These are phyloP conservation scores for Neocatenulostroma microsporum DNA, from an alignment of 2,329 filamentous ascomycete genomes.

Conservation along the genomic window DNA sequence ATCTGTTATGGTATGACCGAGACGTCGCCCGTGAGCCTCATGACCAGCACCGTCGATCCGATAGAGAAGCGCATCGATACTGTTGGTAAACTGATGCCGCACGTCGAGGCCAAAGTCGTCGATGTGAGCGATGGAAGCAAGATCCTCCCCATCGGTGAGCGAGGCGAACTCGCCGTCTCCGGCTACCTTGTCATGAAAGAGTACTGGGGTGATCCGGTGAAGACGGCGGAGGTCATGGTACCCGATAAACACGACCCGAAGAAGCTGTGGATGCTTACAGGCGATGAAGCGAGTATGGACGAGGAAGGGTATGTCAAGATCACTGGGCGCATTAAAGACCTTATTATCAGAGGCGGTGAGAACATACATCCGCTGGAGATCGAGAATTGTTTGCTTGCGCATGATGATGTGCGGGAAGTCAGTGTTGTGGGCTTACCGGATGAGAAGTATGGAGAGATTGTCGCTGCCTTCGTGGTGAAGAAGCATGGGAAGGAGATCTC, in stretches of 20 bases:
- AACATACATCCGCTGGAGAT: slow-evolving; percentile 94
- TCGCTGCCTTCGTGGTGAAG: slow-evolving; percentile 72
- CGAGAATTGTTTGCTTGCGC: slow-evolving; percentile 75
- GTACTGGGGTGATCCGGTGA: slow-evolving; percentile 69
- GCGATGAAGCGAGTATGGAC: slow-evolving; percentile 86
- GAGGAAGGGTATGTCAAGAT: slow-evolving; percentile 76
- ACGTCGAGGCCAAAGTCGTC: slow-evolving; percentile 73
- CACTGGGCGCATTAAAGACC: slow-evolving; percentile 84
- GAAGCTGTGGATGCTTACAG: slow-evolving; percentile 78
- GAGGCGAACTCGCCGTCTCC: slow-evolving; percentile 72
- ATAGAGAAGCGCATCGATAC: slow-evolving; percentile 63
- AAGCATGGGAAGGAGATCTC: slow-evolving; percentile 41
- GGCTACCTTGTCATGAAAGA: slow-evolving; percentile 88
- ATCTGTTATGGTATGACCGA: slow-evolving; percentile 98
- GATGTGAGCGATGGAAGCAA: slow-evolving; percentile 52
- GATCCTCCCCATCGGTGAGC: slow-evolving; percentile 56
- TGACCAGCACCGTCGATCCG: slow-evolving; percentile 74
- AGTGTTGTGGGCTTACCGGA: slow-evolving; percentile 80
- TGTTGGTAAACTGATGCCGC: slow-evolving; percentile 75
- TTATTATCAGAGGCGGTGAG: slow-evolving; percentile 91
- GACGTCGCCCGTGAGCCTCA: slow-evolving; percentile 64
- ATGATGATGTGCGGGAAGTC: slow-evolving; percentile 63
- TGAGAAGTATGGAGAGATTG: slow-evolving; percentile 73
- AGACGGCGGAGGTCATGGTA: slow-evolving; percentile 62
- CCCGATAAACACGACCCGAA: slow-evolving; percentile 48